These are phyloP conservation scores for Mortierella sp. DNA, from an alignment of 371 early-diverging fungal species.

Conservation along the genomic window DNA sequence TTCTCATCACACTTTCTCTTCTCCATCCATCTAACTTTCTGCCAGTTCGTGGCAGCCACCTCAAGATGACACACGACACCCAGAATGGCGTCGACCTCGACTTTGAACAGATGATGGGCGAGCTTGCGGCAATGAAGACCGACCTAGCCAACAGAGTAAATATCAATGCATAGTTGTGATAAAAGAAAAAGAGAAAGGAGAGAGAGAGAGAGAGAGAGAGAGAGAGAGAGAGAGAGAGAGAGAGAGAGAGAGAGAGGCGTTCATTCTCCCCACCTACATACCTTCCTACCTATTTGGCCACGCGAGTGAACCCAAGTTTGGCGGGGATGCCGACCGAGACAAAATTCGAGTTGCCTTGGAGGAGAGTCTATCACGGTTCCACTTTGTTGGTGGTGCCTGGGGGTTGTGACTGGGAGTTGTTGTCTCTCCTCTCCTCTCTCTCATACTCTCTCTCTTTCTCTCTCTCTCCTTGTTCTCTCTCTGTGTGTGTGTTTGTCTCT, in stretches of 20 bases:
- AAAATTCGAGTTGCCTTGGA: too few relatives aligned
- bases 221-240: conserved; percentile 1
- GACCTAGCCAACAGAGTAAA: conserved; percentile 52
- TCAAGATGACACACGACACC: conserved; percentile 21
- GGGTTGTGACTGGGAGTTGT: too few relatives aligned
- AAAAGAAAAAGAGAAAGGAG: background rate
- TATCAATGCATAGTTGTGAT: background rate
- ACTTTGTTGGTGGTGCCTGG: too few relatives aligned
- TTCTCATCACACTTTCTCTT: background rate
- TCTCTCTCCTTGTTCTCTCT: background rate
- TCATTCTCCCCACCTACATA: too few relatives aligned
- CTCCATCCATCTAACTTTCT: background rate
- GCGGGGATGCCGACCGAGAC: background rate
- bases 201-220: conserved; percentile 1
- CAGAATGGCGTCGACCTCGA: conserved; percentile 37
- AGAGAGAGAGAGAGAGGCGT: background rate
- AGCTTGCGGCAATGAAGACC: conserved; percentile 51
- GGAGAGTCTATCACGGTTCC: too few relatives aligned
- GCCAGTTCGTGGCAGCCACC: background rate
- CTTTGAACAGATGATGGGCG: conserved; percentile 54
- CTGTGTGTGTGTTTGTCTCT: background rate
- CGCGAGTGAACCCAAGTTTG: background rate
- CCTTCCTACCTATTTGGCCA: too few relatives aligned
- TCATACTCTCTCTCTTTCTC: background rate
- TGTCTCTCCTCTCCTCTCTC: background rate